Percentiles rank a stretch among this genome's conserved stretches.
phyloP scores from a whole-genome alignment of 225 moss, liverwort and hornwort genomes.

The Anthoceros angustus region DNA sequence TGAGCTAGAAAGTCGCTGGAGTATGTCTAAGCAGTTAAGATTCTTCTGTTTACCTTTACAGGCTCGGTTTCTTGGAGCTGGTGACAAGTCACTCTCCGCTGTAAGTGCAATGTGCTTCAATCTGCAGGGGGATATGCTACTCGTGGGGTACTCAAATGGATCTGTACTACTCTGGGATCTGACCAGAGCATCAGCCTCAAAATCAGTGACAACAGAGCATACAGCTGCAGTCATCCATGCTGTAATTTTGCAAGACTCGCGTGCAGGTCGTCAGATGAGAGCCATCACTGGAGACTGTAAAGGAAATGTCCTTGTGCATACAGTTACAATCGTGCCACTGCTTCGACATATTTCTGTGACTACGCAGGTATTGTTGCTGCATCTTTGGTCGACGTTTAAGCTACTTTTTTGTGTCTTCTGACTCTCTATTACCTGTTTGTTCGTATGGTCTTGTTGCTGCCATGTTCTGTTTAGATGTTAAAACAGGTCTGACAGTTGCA shows the following conservation, averaged over 20 bases:
- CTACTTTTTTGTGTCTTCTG: neutral
- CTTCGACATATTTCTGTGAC: conserved; percentile 65
- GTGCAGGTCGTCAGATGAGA: conserved; percentile 58
- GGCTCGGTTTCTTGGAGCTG: conserved; percentile 71
- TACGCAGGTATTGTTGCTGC: conserved; percentile 14
- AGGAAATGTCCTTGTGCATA: conserved; percentile 68
- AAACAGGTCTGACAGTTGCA: neutral
- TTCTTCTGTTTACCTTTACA: conserved; percentile 21
- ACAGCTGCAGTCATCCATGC: conserved; percentile 72
- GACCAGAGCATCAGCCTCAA: conserved; percentile 49
- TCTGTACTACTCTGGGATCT: conserved; percentile 80
- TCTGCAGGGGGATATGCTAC: conserved; percentile 82
- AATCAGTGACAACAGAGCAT: conserved; percentile 60
- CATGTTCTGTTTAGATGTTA: neutral
- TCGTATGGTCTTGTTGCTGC: neutral
- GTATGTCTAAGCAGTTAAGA: neutral
- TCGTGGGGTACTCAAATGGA: conserved; percentile 89
- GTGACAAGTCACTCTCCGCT: conserved; percentile 52
- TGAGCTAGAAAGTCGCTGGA: too few species aligned
- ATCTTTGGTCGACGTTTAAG: neutral
- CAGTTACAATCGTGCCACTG: conserved; percentile 64
- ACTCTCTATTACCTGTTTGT: neutral
- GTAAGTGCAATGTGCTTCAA: conserved; percentile 94
- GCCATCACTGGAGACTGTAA: conserved; percentile 79
- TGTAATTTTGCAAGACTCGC: conserved; percentile 73